Percentiles rank a stretch among this genome's conserved stretches.
Evolutionary conservation across 2,329 filamentous ascomycete species (phyloP).

Genomic region (Pyrenophora graminea): DNA sequence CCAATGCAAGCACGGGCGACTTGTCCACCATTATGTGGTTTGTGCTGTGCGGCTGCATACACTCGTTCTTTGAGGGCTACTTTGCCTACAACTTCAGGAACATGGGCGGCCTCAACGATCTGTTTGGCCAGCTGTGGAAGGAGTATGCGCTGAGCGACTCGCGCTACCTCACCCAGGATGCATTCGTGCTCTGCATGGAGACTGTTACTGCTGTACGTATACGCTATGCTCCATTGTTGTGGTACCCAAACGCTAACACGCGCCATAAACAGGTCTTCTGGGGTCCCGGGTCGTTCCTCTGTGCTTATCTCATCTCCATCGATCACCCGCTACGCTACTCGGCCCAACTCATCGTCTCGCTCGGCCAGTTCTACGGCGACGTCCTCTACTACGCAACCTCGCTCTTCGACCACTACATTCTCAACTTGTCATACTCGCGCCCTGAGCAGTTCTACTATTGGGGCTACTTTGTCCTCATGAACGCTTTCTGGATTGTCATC

Average conservation of each 20-base stretch:
- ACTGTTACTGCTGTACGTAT: slow-evolving; percentile 72
- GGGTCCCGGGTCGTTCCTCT: slow-evolving; percentile 64
- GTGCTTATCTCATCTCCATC: slow-evolving; percentile 59
- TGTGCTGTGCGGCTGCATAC: slow-evolving; percentile 71
- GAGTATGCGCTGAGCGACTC: slow-evolving; percentile 89
- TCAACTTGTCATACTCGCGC: slow-evolving; percentile 60
- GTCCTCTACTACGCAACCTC: slow-evolving; percentile 67
- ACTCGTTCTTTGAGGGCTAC: slow-evolving; percentile 85
- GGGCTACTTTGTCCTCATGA: slow-evolving; percentile 69
- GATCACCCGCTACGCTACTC: slow-evolving; percentile 62
- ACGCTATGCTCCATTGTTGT: neutral
- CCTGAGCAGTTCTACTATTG: slow-evolving; percentile 69
- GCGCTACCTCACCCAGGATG: slow-evolving; percentile 75
- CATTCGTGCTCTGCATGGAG: slow-evolving; percentile 87
- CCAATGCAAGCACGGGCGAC: slow-evolving; percentile 59
- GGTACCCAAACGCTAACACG: slow-evolving; percentile 4
- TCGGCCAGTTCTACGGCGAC: slow-evolving; percentile 68
- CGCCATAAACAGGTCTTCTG: slow-evolving; percentile 57
- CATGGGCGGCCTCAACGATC: slow-evolving; percentile 69
- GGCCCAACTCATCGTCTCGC: slow-evolving; percentile 63
- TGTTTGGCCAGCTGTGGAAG: slow-evolving; percentile 89
- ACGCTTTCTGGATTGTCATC: slow-evolving; percentile 68
- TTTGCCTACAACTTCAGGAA: slow-evolving; percentile 71
- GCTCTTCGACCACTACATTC: slow-evolving; percentile 62
- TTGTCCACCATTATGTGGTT: slow-evolving; percentile 73